Base-by-base conservation (phyloP, 768 basidiomycete genomes). In the Gelatoporia subvermispora region DNA sequence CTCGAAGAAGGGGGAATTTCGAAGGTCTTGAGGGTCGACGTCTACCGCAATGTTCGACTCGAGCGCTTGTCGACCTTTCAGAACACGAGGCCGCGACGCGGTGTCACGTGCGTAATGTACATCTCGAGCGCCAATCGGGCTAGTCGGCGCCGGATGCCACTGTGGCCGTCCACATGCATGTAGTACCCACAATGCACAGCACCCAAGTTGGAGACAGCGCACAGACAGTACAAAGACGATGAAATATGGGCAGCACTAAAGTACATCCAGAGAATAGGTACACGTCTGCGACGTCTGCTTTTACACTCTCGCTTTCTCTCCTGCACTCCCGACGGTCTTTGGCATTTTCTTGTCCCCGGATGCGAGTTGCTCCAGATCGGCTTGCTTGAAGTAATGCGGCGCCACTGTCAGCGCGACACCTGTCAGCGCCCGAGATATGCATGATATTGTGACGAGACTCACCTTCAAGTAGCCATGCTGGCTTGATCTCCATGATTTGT, bases 401-500 rank as follows among this genome's bases (percentile, higher is more conserved):
- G 95, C 95, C 18, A 97, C 93, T 93, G 59, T 1, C 42, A 35
- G 16, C 22, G 28, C 28, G 28, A 46, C 13, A 48, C 20, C 38
- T 48, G 49, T 22, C 48, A 49, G 37, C 38, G 41, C 54, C 18
- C 9, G 13, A 46, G 24, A 18, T 18, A 36, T 10, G 4, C 17
- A 47, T 22, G 24, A 3, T 13, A 15, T 25, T 15, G 24, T n/a
- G 11, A 44, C 15, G 10, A 8, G 9, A 71, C 81, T 47, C 47
- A 85, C 89, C 87, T 77, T 97, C 95, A 37, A 96, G 66, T 25
- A 97, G 65, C 96, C 96, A 98, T 21, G 81, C 64, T 3, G 95
- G 90, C 64, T 98, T 97, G 63, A 98, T 97, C 60, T 98, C 96
- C 93, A 98, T 97, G 35, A 93, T 78, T 75, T 97, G 94, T 53